Percentiles rank a stretch among this genome's conserved stretches.
Evolutionary conservation across 345 rosid species (phyloP).

Genomic region (Citrus unshiu): DNA sequence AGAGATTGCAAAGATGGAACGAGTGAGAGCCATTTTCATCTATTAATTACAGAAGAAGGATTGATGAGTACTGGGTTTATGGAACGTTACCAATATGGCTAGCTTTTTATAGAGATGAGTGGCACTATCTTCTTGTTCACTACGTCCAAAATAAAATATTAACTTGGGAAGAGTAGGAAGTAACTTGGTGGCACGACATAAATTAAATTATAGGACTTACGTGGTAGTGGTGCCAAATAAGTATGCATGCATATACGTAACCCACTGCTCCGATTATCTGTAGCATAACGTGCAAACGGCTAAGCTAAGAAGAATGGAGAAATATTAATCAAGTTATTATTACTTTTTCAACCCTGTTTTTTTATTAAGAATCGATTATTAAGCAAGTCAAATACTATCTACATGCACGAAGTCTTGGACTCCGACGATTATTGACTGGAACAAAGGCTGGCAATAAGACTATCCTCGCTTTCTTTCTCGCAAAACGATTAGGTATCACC

Average conservation of each 20-base stretch:
- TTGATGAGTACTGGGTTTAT: too few species aligned
- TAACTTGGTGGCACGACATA: constrained; percentile 35
- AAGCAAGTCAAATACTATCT: too few species aligned
- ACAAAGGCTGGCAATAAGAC: too few species aligned
- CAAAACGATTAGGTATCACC: background rate
- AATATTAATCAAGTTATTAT: background rate
- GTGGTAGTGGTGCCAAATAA: background rate
- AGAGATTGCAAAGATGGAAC: constrained; percentile 8
- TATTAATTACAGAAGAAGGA: background rate
- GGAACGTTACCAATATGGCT: too few species aligned
- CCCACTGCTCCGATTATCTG: background rate
- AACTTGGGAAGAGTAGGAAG: background rate
- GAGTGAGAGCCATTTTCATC: constrained; percentile 15
- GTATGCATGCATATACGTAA: background rate
- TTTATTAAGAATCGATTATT: too few species aligned
- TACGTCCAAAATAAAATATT: background rate
- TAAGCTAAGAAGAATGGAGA: background rate
- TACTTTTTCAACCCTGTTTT: background rate
- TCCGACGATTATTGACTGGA: too few species aligned
- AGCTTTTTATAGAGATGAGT: background rate
- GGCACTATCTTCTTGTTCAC: background rate
- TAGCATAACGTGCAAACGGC: background rate
- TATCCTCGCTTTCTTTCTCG: background rate
- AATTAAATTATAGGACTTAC: background rate
- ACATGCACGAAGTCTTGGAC: too few species aligned